phyloP scores from a whole-genome alignment of 2,329 filamentous ascomycete genomes.

The Pseudogymnoascus sp. region DNA sequence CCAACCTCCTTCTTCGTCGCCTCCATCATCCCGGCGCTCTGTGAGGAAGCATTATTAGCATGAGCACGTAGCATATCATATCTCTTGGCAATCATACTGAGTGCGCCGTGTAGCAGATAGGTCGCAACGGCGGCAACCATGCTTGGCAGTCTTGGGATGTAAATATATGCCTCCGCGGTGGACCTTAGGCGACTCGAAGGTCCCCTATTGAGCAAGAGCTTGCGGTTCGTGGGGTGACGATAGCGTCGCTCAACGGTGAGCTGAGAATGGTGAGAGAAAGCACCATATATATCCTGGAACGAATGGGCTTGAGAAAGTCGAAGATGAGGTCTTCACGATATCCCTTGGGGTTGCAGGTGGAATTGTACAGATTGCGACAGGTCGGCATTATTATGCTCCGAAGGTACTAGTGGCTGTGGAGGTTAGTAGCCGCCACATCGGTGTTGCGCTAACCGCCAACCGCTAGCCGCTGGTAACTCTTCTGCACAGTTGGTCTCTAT shows the following conservation, averaged over 20 bases:
- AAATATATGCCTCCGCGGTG: neutral
- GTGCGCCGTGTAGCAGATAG: neutral
- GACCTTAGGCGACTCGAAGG: constrained; percentile 1
- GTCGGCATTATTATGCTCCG: neutral
- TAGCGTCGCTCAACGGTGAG: constrained; percentile 27
- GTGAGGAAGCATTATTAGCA: constrained; percentile 17
- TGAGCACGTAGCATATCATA: neutral
- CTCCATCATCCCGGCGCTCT: constrained; percentile 27
- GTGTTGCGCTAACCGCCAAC: neutral
- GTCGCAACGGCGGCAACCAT: constrained; percentile 8
- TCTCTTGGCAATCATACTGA: neutral
- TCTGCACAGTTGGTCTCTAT: neutral
- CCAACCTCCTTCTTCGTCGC: constrained; percentile 23
- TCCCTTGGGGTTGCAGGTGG: constrained; percentile 2
- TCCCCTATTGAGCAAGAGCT: constrained; percentile 7
- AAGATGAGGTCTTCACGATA: constrained; percentile 8
- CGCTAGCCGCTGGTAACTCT: neutral
- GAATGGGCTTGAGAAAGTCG: constrained; percentile 5
- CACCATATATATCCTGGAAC: constrained; percentile 27
- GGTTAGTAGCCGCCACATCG: neutral
- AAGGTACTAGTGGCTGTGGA: neutral
- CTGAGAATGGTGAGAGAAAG: constrained; percentile 19
- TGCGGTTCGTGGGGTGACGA: constrained; percentile 7
- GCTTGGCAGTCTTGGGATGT: constrained; percentile 8
- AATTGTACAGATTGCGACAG: constrained; percentile 8